Evolutionary conservation across 805 yeast genomes (phyloP), one percentile per base, ranked within the genome.

Genomic region (Saccharomycopsis oosterbeekiorum): DNA sequence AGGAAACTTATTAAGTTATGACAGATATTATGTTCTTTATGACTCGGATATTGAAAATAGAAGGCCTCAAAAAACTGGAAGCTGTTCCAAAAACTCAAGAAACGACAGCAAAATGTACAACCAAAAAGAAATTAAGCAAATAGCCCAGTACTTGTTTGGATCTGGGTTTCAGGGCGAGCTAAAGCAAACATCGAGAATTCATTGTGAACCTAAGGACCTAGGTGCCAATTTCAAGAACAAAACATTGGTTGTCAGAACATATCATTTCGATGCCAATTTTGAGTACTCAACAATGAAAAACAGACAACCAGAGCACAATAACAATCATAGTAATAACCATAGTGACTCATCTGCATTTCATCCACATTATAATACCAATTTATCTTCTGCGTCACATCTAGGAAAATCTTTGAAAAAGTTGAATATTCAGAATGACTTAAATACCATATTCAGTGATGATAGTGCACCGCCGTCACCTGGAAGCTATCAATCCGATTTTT

Each of bases 191-290:
- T 59, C 62, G 4, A 37, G 64, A 29, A 59, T 63, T n/a, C 65
- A 63, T 57, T 63, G 64, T 34, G 65, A 59, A 39, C 65, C 65
- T 5, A 41, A 47, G 17, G 60, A 59, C 14, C 50, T 60, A 42
- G 47, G 55, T 10, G 19, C 10, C 12, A 39, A 24, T 6, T 54
- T 63, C n/a, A 55, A 37, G 19, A 47, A 58, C 9, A 63, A 59
- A 36, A 63, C 65, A 2, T 55, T 63, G 8, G 64, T 59, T 26
- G 59, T 60, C 5, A n/a, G 65, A 29, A 57, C 65, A 17, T 63
- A 60, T 34, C 64, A 63, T 61, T 63, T 63, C 42, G 63, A 63
- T 55, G 65, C 65, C 6, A 60, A 60, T 39, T 63, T 51, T 53
- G 65, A 63, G 53, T 60, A 58, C 29, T 40, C 54, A n/a, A 11